These are phyloP conservation scores for Fagus sylvatica DNA, from an alignment of 306 rosid genomes.

Conservation along the genomic window DNA sequence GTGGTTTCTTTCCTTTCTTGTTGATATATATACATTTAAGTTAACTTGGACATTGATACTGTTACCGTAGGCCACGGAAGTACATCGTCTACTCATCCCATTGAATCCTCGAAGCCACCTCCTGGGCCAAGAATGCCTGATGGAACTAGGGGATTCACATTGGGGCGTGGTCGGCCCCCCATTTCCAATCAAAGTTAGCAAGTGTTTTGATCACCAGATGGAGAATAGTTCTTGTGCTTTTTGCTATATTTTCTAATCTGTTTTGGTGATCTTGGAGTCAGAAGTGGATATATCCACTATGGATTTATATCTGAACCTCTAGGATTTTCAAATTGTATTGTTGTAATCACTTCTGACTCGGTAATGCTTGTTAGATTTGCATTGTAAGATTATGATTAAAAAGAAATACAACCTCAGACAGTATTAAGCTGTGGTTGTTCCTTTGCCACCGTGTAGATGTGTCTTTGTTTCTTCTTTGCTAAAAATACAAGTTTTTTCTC, in stretches of 20 bases:
- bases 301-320: background rate
- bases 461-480: background rate
- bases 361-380: too few species aligned
- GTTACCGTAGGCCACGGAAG: constrained; percentile 75
- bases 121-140: constrained; percentile 99
- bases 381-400: background rate
- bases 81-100: constrained; percentile 47
- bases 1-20: background rate
- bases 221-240: constrained; percentile 19
- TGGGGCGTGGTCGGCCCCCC: constrained; percentile 90
- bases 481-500: constrained; percentile 24
- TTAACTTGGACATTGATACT: background rate
- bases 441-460: background rate
- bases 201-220: constrained; percentile 12
- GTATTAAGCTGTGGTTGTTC: background rate
- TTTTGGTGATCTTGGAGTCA: constrained; percentile 16
- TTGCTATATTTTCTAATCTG: constrained; percentile 7
- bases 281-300: constrained; percentile 13
- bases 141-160: constrained; percentile 89
- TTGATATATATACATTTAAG: background rate
- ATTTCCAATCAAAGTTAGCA: constrained; percentile 45
- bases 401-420: background rate
- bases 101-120: constrained; percentile 78
- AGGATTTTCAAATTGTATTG: too few species aligned
- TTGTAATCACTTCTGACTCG: too few species aligned